A percentile compares a stretch with the other conserved stretches of the same genome.
These are phyloP conservation scores for Trichocladium antarcticum DNA, from an alignment of 495 filamentous ascomycete species.

Conservation along the genomic window DNA sequence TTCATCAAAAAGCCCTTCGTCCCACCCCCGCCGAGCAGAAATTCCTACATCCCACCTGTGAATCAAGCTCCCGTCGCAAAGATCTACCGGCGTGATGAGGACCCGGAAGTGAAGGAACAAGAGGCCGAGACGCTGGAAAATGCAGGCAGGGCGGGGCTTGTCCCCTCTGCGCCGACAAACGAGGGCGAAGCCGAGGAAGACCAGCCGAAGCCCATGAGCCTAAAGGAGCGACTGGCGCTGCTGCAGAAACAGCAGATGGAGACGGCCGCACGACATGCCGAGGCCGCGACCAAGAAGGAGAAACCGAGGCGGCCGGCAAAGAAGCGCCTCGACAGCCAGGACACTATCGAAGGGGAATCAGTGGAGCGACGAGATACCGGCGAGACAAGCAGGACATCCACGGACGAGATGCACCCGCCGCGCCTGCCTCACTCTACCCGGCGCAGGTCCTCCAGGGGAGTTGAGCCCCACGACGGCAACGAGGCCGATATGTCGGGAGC, in stretches of 20 bases:
- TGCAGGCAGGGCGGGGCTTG: slow-evolving; percentile 49
- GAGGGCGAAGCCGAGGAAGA: slow-evolving; percentile 47
- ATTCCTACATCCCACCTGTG: slow-evolving; percentile 76
- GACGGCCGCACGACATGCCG: slow-evolving; percentile 68
- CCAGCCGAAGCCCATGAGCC: slow-evolving; percentile 75
- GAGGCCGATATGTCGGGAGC: slow-evolving; percentile 85
- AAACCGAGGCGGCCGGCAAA: slow-evolving; percentile 74
- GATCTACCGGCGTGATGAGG: slow-evolving; percentile 79
- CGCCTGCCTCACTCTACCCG: slow-evolving; percentile 34
- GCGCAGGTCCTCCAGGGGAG: slow-evolving; percentile 44
- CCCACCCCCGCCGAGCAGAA: slow-evolving; percentile 83
- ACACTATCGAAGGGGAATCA: slow-evolving; percentile 34
- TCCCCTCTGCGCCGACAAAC: slow-evolving; percentile 28
- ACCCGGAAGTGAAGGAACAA: slow-evolving; percentile 65
- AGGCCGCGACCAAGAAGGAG: slow-evolving; percentile 71
- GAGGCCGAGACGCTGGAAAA: slow-evolving; percentile 46
- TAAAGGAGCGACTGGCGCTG: slow-evolving; percentile 89
- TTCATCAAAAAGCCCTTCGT: slow-evolving; percentile 99
- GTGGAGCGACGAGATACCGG: slow-evolving; percentile 31
- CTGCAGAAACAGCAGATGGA: slow-evolving; percentile 91
- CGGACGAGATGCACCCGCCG: slow-evolving; percentile 44
- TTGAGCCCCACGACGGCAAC: slow-evolving; percentile 59
- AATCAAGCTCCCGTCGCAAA: slow-evolving; percentile 53
- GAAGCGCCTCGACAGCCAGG: slow-evolving; percentile 57
- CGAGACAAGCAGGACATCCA: slow-evolving; percentile 47